These are phyloP conservation scores for Botrytis medusae DNA, from an alignment of 2,329 filamentous ascomycete species.

Conservation along the genomic window DNA sequence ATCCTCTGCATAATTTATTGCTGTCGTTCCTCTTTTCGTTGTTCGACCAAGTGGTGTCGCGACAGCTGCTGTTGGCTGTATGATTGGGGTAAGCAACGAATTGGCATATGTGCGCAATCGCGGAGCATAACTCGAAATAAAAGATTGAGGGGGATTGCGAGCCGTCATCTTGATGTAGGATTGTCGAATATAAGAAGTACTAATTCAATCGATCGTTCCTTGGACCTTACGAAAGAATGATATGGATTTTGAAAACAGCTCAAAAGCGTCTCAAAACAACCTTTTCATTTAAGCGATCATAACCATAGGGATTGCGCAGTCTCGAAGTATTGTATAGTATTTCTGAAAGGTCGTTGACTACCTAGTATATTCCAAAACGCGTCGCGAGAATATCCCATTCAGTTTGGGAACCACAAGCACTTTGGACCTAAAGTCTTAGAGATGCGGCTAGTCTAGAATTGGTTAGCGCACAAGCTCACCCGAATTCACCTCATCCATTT, in stretches of 20 bases:
- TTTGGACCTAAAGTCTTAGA: not conserved
- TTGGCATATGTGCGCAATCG: constrained; percentile 89
- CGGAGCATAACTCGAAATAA: constrained; percentile 88
- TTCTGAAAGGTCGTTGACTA: not conserved
- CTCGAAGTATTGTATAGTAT: not conserved
- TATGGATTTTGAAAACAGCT: constrained; percentile 1
- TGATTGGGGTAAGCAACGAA: constrained; percentile 81
- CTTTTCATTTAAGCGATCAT: constrained; percentile 3
- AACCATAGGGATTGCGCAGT: constrained; percentile 7
- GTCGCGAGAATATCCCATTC: constrained; percentile 13
- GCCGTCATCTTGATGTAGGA: constrained; percentile 32
- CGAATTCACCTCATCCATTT: not conserved
- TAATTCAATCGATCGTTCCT: not conserved
- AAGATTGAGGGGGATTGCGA: constrained; percentile 68
- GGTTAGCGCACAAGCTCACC: not conserved
- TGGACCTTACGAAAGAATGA: constrained; percentile 2
- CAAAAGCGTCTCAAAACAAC: not conserved
- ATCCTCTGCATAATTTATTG: constrained; percentile 97
- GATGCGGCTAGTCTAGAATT: not conserved
- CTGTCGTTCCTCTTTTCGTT: constrained; percentile 95
- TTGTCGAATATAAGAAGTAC: not conserved
- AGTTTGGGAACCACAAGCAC: not conserved
- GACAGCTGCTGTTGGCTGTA: constrained; percentile 67
- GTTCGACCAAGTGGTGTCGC: constrained; percentile 70
- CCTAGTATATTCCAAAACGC: constrained; percentile 5